A percentile compares a stretch with the other conserved stretches of the same genome.
These are phyloP conservation scores for Clitopilus passeckerianus DNA, from an alignment of 768 basidiomycete genomes.

Conservation along the genomic window DNA sequence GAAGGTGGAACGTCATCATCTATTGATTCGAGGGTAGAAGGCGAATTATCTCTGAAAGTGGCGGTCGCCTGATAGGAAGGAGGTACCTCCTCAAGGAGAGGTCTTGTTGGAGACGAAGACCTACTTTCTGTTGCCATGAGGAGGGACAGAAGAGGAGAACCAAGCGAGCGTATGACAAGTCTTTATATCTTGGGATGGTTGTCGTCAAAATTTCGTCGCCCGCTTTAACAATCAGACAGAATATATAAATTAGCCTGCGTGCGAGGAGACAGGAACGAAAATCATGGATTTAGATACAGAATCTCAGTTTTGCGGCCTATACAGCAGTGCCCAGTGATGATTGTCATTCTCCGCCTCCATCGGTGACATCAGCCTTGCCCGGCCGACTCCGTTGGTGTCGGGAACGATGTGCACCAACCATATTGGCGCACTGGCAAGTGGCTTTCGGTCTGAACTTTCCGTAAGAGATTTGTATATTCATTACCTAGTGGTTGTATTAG, in stretches of 20 bases:
- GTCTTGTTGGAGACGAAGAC: constrained; percentile 47
- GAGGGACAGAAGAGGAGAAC: constrained; percentile 19
- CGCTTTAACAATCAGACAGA: constrained; percentile 30
- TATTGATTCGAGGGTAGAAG: constrained; percentile 17
- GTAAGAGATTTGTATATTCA: too few species aligned
- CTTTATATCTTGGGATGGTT: constrained; percentile 7
- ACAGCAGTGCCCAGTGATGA: constrained; percentile 14
- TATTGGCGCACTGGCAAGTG: not conserved
- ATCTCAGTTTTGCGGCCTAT: constrained; percentile 11
- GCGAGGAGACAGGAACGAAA: constrained; percentile 26
- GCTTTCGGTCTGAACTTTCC: too few species aligned
- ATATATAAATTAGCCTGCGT: constrained; percentile 14
- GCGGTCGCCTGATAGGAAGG: constrained; percentile 40
- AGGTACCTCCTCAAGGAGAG: constrained; percentile 48
- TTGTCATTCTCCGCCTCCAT: constrained; percentile 42
- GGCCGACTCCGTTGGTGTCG: constrained; percentile 25
- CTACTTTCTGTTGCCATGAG: constrained; percentile 42
- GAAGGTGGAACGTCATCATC: constrained; percentile 26
- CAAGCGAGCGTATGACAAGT: not conserved
- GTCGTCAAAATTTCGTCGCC: constrained; percentile 23
- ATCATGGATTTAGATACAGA: constrained; percentile 30
- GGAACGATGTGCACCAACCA: constrained; percentile 7
- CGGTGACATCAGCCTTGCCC: constrained; percentile 29
- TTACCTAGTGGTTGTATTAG: too few species aligned
- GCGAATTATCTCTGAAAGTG: constrained; percentile 29